Percentiles rank a stretch among this genome's conserved stretches.
Conservation (phyloP, 441 rosid genomes). For the Bocquillonia castaneifolia region DNA sequence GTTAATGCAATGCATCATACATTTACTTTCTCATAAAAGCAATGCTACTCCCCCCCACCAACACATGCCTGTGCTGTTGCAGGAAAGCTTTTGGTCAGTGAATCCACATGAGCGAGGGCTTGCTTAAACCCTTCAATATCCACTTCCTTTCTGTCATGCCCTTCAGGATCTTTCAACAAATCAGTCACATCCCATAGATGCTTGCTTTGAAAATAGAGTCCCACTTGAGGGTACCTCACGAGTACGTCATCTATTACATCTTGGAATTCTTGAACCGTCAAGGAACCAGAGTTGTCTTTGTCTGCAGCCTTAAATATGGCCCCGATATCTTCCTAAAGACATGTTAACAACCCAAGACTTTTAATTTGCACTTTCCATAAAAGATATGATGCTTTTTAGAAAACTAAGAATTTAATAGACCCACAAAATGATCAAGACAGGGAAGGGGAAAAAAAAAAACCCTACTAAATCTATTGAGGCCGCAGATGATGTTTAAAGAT, state of each 20-base stretch:
- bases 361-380: not conserved
- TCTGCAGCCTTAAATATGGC: constrained; percentile 79
- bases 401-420: not conserved
- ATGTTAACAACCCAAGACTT: not conserved
- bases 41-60: not conserved
- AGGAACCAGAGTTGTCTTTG: constrained; percentile 71
- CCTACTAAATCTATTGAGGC: not conserved
- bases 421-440: not conserved
- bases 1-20: not conserved
- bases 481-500: not conserved
- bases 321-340: constrained; percentile 56
- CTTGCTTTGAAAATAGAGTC: constrained; percentile 55
- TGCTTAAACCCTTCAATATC: constrained; percentile 63
- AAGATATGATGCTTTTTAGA: not conserved
- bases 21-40: not conserved
- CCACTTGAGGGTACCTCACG: constrained; percentile 79
- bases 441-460: not conserved
- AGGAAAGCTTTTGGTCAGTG: constrained; percentile 74
- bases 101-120: constrained; percentile 74
- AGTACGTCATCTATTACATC: constrained; percentile 70
- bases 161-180: constrained; percentile 64
- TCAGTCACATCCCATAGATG: constrained; percentile 44
- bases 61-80: constrained; percentile 89
- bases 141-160: constrained; percentile 51
- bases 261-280: constrained; percentile 63